Evolutionary conservation across 768 basidiomycete species (phyloP).

Genomic region (Mycena venus): DNA sequence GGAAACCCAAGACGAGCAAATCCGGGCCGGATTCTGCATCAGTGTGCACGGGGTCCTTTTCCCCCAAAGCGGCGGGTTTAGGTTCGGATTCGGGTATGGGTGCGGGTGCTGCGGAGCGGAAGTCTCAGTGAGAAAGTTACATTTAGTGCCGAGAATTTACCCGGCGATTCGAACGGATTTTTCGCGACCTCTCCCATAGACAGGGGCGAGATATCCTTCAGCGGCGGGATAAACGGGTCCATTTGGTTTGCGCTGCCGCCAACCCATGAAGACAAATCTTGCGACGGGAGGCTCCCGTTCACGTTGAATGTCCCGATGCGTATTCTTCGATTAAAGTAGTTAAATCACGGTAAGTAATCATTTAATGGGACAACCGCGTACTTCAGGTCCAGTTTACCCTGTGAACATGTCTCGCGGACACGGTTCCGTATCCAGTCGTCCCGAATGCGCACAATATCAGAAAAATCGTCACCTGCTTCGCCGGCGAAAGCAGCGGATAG

Average conservation of each 20-base stretch:
- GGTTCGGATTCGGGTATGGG: neutral
- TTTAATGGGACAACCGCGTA: constrained; percentile 28
- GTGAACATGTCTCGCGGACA: constrained; percentile 53
- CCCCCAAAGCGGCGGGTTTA: neutral
- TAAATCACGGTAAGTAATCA: neutral
- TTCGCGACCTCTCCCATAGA: constrained; percentile 45
- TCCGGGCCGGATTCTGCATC: constrained; percentile 66
- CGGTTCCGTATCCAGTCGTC: constrained; percentile 73
- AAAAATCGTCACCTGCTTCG: constrained; percentile 68
- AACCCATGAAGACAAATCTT: constrained; percentile 80
- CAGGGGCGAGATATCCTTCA: constrained; percentile 46
- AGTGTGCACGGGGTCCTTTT: constrained; percentile 22
- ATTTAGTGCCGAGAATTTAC: neutral
- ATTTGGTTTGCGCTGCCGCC: constrained; percentile 32
- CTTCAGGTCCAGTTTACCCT: constrained; percentile 50
- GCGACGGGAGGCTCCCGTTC: constrained; percentile 80
- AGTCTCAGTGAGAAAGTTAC: neutral
- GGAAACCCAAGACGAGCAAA: constrained; percentile 81
- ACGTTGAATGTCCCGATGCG: constrained; percentile 89
- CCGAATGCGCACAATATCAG: constrained; percentile 69
- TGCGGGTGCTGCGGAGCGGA: neutral
- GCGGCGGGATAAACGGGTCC: neutral
- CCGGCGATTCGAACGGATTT: constrained; percentile 34
- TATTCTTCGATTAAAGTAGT: constrained; percentile 55
- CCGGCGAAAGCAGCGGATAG: constrained; percentile 77